phyloP scores from a whole-genome alignment of 2,329 filamentous ascomycete species.

The Lachnellula suecica region DNA sequence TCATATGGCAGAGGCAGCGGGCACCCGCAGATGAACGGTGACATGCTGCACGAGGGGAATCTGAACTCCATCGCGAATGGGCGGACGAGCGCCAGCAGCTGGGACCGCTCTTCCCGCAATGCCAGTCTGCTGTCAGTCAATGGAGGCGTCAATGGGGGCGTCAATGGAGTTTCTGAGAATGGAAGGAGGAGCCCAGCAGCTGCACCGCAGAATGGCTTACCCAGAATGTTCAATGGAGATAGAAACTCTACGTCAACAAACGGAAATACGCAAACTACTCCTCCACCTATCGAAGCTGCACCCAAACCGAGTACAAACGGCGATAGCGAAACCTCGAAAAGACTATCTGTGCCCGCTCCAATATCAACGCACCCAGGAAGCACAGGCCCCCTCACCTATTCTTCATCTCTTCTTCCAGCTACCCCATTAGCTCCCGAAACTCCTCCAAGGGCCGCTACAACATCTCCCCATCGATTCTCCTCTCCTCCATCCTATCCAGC shows the following conservation, averaged over 20 bases:
- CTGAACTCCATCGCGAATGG: constrained; percentile 61
- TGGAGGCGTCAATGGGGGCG: constrained; percentile 26
- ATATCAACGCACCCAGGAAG: constrained; percentile 30
- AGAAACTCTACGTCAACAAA: constrained; percentile 30
- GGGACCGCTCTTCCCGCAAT: constrained; percentile 32
- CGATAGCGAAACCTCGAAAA: constrained; percentile 22
- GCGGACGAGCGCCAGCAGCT: constrained; percentile 44
- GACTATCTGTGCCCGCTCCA: constrained; percentile 20
- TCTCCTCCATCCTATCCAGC: constrained; percentile 59
- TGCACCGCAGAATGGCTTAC: constrained; percentile 22
- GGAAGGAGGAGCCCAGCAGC: constrained; percentile 29
- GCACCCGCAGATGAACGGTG: constrained; percentile 28
- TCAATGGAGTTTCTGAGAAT: constrained; percentile 27
- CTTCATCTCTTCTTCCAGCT: constrained; percentile 27
- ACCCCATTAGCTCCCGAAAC: constrained; percentile 25
- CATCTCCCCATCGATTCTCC: constrained; percentile 58
- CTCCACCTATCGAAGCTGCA: constrained; percentile 9
- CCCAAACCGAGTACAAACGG: constrained; percentile 22
- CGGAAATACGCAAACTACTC: constrained; percentile 20
- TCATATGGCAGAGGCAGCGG: constrained; percentile 24
- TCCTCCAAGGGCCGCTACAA: constrained; percentile 28
- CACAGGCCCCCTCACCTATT: constrained; percentile 33
- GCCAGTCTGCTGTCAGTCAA: constrained; percentile 31
- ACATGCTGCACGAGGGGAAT: constrained; percentile 43
- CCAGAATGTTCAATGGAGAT: constrained; percentile 27